Base-by-base conservation (phyloP, 768 basidiomycete genomes). In the Russula earlei region DNA sequence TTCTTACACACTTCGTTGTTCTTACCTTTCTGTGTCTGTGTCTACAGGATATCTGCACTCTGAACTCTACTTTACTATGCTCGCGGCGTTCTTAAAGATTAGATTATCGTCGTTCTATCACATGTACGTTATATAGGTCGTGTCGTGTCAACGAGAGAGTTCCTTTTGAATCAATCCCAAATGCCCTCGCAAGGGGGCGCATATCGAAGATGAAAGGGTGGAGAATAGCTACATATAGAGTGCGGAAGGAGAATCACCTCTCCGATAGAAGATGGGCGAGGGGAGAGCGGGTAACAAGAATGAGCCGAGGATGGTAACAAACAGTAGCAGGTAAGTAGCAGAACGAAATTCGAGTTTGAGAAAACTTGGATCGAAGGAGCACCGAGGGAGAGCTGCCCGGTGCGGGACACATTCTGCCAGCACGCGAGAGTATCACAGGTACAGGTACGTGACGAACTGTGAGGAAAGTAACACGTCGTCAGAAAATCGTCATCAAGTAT, bases 371-470 rank as follows among this genome's bases (percentile, higher is more conserved):
- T 59, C 43, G 19, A 40, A 57, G 49, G 29, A 57, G 4, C 3
- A 15, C 37, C 33, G 25, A 1, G 7, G 10, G 29, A 10, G 29
- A 10, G 29, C 29, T n/a, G n/a, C 7, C 29, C 5, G n/a, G 6
- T 4, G 20, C 22, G 36, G n/a, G 22, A 19, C n/a, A n/a, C n/a
- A n/a, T n/a, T 40, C 19, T 44, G 12, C 20, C 20, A 4, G 25
- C 20, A 29, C 15, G 19, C 14, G 15, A 4, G 41, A 19, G 48
- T 31, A 40, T 52, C 44, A 60, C 33, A 49, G 20, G 27, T 60
- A 60, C 49, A 59, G 34, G 27, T 61, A 54, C 25, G 60, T 59
- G 17, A 61, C 52, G 57, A 61, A 59, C 57, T 59, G 48, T 29
- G 15, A 15, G 22, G 24, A 19, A 0, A 19, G n/a, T 5, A 0